A percentile compares a stretch with the other conserved stretches of the same genome.
Conservation (phyloP, 345 rosid genomes). For the Salix viminalis region DNA sequence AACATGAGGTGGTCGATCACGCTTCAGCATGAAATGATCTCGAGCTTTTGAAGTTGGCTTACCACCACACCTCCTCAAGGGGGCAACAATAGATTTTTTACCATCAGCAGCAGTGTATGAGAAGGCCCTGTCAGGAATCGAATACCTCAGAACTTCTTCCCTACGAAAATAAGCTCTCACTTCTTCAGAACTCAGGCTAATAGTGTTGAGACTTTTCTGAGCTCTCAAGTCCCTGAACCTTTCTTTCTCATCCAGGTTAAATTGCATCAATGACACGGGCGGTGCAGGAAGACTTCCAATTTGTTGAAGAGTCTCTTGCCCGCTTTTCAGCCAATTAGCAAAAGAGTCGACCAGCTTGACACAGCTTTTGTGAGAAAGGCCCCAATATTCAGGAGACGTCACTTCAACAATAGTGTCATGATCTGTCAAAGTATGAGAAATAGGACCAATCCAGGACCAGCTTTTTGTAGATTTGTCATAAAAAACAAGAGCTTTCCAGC, state of each 20-base stretch:
- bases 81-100: slow-evolving; percentile 91
- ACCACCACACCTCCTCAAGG: slow-evolving; percentile 97
- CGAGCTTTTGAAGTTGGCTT: slow-evolving; percentile 99
- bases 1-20: slow-evolving; percentile 98
- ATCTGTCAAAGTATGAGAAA: slow-evolving; percentile 46
- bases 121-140: slow-evolving; percentile 98
- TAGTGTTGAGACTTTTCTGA: slow-evolving; percentile 94
- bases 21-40: slow-evolving; percentile 98
- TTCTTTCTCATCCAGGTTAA: slow-evolving; percentile 88
- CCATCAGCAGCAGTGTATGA: slow-evolving; percentile 98
- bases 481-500: slow-evolving; percentile 87
- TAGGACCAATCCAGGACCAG: slow-evolving; percentile 94
- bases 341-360: slow-evolving; percentile 95
- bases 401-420: slow-evolving; percentile 75
- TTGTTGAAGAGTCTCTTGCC: slow-evolving; percentile 91
- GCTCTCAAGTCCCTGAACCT: slow-evolving; percentile 97
- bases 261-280: slow-evolving; percentile 73
- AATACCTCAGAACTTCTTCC: slow-evolving; percentile 90
- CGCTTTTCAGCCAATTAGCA: slow-evolving; percentile 94
- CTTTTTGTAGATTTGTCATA: slow-evolving; percentile 74
- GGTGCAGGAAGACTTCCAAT: slow-evolving; percentile 97
- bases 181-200: slow-evolving; percentile 75
- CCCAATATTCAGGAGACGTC: slow-evolving; percentile 95
- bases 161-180: slow-evolving; percentile 82
- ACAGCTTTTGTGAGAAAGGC: slow-evolving; percentile 86